Base-by-base conservation (phyloP, 495 filamentous ascomycete genomes). In the Daldinia bambusicola region DNA sequence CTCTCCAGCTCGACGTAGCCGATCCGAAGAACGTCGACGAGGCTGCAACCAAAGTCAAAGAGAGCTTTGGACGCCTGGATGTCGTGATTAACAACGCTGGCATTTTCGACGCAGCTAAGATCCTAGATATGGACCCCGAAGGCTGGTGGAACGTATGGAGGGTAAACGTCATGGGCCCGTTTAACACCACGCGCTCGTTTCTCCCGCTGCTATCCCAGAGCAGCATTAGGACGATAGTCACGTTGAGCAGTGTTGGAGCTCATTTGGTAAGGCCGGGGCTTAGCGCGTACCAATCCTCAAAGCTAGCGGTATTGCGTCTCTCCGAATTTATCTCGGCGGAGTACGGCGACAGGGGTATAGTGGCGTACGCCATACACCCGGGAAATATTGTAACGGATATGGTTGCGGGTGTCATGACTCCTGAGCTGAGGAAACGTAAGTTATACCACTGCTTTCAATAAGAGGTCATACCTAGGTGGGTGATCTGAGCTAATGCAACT, bases 81-180 rank as follows among this genome's bases (percentile, higher is more conserved):
- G 80, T 89, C 41, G 70, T 89, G 14, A 76, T 89, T 66, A 88
- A 86, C 70, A 88, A 89, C 53, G 85, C 87, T 0, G 87, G 82
- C 16, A 68, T 74, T 38, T 63, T 84, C 12, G 48, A 61, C 2
- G 52, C 20, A n/a, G 63, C 12, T 6, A 64, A 51, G 0, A 71
- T 88, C 5, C 71, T 70, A 0, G 85, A 87, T 0, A 69, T 60
- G 18, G 81, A 88, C 26, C 78, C 80, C 3, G 79, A 79, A 1
- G 75, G 79, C 2, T 88, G 83, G 81, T 86, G 81, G 80, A 61
- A 71, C 8, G 72, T 78, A 1, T 83, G 71, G 76, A 78, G 81
- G 30, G 77, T 84, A 62, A 88, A 87, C 57, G 48, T 86, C 14
- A 79, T 79, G 26, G 85, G 86, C 0, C 70, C 78, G 2, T 86